phyloP scores from a whole-genome alignment of 2,329 filamentous ascomycete genomes.

The Exophiala sideris region DNA sequence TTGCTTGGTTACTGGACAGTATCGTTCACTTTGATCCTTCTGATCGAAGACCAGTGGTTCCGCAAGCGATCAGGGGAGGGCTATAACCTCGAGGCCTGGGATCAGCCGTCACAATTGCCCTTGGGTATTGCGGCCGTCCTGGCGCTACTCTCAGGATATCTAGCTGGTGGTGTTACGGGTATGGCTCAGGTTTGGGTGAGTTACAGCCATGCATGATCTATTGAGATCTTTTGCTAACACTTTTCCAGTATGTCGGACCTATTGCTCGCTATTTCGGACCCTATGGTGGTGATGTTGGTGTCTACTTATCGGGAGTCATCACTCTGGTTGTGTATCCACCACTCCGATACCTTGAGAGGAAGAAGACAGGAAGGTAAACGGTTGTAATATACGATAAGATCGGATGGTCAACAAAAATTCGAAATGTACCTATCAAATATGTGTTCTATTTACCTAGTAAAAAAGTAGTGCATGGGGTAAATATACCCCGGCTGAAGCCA shows the following conservation, averaged over 20 bases:
- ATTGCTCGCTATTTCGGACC: slow-evolving; percentile 56
- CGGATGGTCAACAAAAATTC: too few species aligned
- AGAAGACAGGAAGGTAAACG: slow-evolving; percentile 30
- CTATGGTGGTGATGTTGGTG: slow-evolving; percentile 56
- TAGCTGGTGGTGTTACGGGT: slow-evolving; percentile 65
- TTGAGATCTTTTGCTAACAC: slow-evolving; percentile 1
- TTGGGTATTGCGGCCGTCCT: slow-evolving; percentile 32
- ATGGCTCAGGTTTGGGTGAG: slow-evolving; percentile 64
- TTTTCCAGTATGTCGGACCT: slow-evolving; percentile 54
- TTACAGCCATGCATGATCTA: background rate
- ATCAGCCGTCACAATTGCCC: slow-evolving; percentile 42
- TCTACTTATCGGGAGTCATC: slow-evolving; percentile 65
- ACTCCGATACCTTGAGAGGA: slow-evolving; percentile 51
- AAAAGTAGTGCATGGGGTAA: too few species aligned
- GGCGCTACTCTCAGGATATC: slow-evolving; percentile 28
- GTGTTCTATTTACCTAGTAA: too few species aligned
- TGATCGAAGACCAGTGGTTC: slow-evolving; percentile 46
- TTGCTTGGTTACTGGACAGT: slow-evolving; percentile 49
- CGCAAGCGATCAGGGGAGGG: slow-evolving; percentile 36
- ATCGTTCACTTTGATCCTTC: slow-evolving; percentile 45
- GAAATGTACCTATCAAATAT: too few species aligned
- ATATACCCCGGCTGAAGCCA: too few species aligned
- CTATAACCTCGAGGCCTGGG: slow-evolving; percentile 47
- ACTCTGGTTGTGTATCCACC: slow-evolving; percentile 54
- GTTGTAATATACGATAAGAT: too few species aligned